These are phyloP conservation scores for Tuber borchii DNA, from an alignment of 495 filamentous ascomycete species.

Conservation along the genomic window DNA sequence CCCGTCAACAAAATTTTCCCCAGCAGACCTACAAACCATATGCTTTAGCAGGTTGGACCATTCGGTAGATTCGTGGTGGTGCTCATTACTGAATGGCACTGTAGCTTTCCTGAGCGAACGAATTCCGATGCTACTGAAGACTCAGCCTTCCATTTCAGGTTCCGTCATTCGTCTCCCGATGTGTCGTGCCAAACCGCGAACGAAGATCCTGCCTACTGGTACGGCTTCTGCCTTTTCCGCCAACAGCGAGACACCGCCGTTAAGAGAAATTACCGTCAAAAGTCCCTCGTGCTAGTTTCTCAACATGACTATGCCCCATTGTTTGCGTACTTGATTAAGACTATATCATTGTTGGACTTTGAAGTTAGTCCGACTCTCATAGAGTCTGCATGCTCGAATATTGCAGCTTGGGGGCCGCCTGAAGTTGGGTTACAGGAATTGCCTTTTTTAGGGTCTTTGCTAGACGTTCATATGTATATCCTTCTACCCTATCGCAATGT, in stretches of 20 bases:
- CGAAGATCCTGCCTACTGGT: slow-evolving; percentile 40
- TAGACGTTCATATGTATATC: slow-evolving; percentile 42
- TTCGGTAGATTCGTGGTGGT: slow-evolving; percentile 10
- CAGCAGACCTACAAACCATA: slow-evolving; percentile 39
- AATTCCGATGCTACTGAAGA: slow-evolving; percentile 40
- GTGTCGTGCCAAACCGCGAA: slow-evolving; percentile 26
- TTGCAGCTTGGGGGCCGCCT: slow-evolving; percentile 37
- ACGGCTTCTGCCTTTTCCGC: slow-evolving; percentile 42
- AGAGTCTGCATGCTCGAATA: slow-evolving; percentile 42
- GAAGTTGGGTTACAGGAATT: slow-evolving; percentile 40
- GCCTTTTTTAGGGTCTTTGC: slow-evolving; percentile 40
- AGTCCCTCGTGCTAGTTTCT: slow-evolving; percentile 41
- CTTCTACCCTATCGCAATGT: not conserved
- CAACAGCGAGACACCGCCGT: slow-evolving; percentile 38
- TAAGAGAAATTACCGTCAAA: slow-evolving; percentile 41
- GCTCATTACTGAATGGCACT: slow-evolving; percentile 8
- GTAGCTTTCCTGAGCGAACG: slow-evolving; percentile 40
- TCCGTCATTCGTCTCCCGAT: slow-evolving; percentile 40
- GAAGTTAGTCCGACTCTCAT: slow-evolving; percentile 39
- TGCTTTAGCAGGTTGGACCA: slow-evolving; percentile 40
- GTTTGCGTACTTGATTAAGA: slow-evolving; percentile 39
- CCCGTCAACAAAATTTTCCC: slow-evolving; percentile 40
- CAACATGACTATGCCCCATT: slow-evolving; percentile 40
- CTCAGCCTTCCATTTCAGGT: slow-evolving; percentile 41
- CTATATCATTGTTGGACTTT: slow-evolving; percentile 39